Evolutionary conservation across 106 monocot species (phyloP).

Genomic region (Dactylorhiza incarnata): DNA sequence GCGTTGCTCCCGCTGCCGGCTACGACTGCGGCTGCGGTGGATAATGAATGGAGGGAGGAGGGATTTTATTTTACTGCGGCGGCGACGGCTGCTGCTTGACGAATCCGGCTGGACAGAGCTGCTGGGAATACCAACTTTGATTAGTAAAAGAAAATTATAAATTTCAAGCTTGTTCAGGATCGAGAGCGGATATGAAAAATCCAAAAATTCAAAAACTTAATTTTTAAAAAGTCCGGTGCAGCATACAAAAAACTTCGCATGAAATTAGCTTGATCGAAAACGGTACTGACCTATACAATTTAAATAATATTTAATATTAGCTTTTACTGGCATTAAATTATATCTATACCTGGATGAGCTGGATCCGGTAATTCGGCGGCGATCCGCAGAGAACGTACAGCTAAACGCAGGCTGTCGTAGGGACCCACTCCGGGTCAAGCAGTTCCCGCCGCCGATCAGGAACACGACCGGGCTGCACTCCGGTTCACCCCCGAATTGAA

Average conservation of each 20-base stretch:
- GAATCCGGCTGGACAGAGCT: conserved; percentile 23
- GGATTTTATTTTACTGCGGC: not conserved
- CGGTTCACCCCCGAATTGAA: conserved; percentile 85
- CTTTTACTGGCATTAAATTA: conserved; percentile 19
- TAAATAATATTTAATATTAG: no score
- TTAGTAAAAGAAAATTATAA: not conserved
- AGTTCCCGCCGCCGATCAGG: conserved; percentile 38
- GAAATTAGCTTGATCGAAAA: no score
- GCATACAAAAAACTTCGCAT: no score
- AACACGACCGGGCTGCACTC: conserved; percentile 86
- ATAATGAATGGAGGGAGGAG: conserved; percentile 19
- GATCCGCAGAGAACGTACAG: conserved; percentile 54
- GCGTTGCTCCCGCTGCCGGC: conserved; percentile 30
- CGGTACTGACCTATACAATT: no score
- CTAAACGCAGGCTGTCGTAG: conserved; percentile 68
- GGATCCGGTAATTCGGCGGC: conserved; percentile 33
- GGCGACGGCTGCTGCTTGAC: conserved; percentile 6
- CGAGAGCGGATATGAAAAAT: no score
- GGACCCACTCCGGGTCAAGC: conserved; percentile 10
- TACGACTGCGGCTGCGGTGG: not conserved
- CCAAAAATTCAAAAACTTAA: no score
- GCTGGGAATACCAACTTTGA: not conserved
- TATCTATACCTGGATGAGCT: conserved; percentile 6
- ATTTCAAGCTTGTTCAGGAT: no score
- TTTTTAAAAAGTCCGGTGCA: no score